Base-by-base conservation (phyloP, 805 yeast species). In the Lipomyces sp. region DNA sequence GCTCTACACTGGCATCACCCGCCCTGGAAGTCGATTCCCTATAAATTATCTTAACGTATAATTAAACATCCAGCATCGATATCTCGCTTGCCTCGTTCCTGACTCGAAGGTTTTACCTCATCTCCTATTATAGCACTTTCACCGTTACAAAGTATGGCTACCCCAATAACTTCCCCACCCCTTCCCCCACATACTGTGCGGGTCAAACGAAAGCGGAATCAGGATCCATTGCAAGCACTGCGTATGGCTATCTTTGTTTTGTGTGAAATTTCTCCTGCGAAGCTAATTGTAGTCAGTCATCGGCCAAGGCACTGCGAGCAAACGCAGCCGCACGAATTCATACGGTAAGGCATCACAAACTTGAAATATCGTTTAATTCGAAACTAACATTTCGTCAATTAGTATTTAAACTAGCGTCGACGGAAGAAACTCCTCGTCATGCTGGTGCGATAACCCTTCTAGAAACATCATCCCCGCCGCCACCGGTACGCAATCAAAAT, bases 151-250 rank as follows among this genome's bases (percentile, higher is more conserved):
- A 51, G 39, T n/a, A 63, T 63, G 66, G 59, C 66, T 32, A 35
- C 62, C 29, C 48, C 65, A n/a, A 30, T 11, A 42, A 13, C 59
- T 7, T 62, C 69, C 37, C 60, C 69, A 37, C 58, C 54, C 4
- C 60, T 68, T 53, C 76, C 75, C 11, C 96, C 96, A 1, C 84
- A 84, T 62, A 81, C 89, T 33, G 87, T 94, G 54, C 84, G 97
- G 66, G 90, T 94, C 75, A 94, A 95, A 77, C 84, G 98, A 65
- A 89, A 89, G 74, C 83, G 97, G 66, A 87, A 86, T 62, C 95
- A 92, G 73, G 97, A 91, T 71, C 97, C 98, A 2, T 81, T 94
- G 32, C 92, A 90, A 72, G 97, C 97, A 0, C 81, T 93, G 73
- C 63, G 75, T 67, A 56, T 24, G 74, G 56, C 2, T 11, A 35